These are phyloP conservation scores for Eimeria falciformis DNA, from an alignment of 169 alveolate species.

Conservation along the genomic window DNA sequence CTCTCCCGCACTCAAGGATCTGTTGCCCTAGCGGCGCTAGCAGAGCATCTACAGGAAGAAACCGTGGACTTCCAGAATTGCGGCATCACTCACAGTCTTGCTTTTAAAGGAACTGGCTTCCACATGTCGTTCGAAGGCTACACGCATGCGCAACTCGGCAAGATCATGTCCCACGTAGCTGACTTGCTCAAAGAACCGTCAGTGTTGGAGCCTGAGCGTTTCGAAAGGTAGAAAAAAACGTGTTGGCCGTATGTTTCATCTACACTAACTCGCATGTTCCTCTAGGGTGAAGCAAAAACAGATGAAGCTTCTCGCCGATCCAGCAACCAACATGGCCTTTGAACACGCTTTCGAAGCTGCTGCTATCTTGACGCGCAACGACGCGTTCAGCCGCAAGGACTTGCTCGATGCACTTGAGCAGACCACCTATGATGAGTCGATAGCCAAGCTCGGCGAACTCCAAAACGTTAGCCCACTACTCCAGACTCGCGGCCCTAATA, in stretches of 20 bases:
- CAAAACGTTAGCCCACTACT: conserved; percentile 45
- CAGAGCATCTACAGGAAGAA: conserved; percentile 76
- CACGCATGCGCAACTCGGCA: conserved; percentile 63
- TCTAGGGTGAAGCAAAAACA: conserved; percentile 63
- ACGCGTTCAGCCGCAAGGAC: conserved; percentile 71
- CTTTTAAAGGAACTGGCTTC: conserved; percentile 62
- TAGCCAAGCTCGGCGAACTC: conserved; percentile 67
- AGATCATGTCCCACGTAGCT: conserved; percentile 70
- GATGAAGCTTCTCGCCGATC: conserved; percentile 72
- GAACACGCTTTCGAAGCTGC: conserved; percentile 79
- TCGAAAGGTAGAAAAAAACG: conserved; percentile 44
- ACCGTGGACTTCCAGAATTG: conserved; percentile 72
- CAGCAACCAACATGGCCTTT: conserved; percentile 74
- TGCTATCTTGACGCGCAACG: conserved; percentile 70
- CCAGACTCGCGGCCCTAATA: not conserved
- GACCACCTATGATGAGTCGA: conserved; percentile 38
- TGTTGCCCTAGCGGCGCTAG: conserved; percentile 57
- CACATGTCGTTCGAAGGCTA: conserved; percentile 71
- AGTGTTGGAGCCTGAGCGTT: conserved; percentile 73
- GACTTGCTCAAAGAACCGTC: conserved; percentile 35
- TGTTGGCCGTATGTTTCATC: not conserved
- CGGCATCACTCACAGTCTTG: conserved; percentile 71
- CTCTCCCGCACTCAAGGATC: conserved; percentile 54
- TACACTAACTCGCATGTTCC: not conserved
- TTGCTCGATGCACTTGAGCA: conserved; percentile 68